phyloP scores from a whole-genome alignment of 148 eudicot genomes.

The Polygonum maritimum region DNA sequence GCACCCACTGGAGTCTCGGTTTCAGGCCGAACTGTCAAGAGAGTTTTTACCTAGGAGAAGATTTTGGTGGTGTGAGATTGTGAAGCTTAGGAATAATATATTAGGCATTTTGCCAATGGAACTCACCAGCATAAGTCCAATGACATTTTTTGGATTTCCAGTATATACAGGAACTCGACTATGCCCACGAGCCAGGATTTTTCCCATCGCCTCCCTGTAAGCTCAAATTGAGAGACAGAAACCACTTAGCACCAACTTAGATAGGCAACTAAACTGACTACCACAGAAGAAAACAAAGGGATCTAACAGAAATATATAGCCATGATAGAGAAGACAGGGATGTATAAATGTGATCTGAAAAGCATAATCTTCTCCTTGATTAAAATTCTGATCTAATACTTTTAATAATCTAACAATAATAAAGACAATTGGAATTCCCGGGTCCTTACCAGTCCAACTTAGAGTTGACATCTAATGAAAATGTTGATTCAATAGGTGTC shows the following conservation, averaged over 20 bases:
- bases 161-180: constrained; percentile 97
- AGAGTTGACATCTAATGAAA: constrained; percentile 79
- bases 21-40: constrained; percentile 90
- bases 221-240: not conserved
- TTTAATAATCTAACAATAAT: not conserved
- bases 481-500: constrained; percentile 95
- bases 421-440: not conserved
- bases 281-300: not conserved
- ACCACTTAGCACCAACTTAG: not conserved
- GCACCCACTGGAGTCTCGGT: constrained; percentile 97
- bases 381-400: not conserved
- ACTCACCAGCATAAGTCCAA: constrained; percentile 87
- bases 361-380: not conserved
- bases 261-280: not conserved
- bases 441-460: constrained; percentile 68
- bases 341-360: not conserved
- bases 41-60: constrained; percentile 67
- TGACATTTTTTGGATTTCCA: constrained; percentile 84
- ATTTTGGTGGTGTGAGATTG: not conserved
- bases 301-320: not conserved
- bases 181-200: constrained; percentile 91
- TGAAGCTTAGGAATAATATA: not conserved
- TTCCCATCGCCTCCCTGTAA: constrained; percentile 96
- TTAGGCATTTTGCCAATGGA: not conserved
- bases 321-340: not conserved